A percentile compares a stretch with the other conserved stretches of the same genome.
Conservation (phyloP, 352 stramenopile species). For the Phytopythium sindhum region DNA sequence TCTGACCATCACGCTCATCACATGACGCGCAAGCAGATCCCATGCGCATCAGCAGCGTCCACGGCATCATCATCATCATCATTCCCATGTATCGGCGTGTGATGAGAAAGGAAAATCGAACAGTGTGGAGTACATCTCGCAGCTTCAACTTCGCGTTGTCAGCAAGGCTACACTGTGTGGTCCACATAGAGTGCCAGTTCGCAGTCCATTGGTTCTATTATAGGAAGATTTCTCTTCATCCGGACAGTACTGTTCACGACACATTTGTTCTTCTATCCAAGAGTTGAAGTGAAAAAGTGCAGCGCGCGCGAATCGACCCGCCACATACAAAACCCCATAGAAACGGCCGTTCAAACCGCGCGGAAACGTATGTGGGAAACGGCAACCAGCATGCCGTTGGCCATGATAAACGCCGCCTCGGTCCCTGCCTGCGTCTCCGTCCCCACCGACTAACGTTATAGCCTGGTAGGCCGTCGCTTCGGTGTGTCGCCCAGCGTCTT, state of each 20-base stretch:
- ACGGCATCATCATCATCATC: not conserved
- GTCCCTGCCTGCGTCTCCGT: not conserved
- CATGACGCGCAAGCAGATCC: not conserved
- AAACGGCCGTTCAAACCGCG: not conserved
- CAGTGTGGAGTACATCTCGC: not conserved
- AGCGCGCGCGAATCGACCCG: constrained; percentile 7
- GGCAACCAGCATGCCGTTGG: not conserved
- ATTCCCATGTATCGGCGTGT: too few species aligned
- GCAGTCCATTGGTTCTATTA: constrained; percentile 15
- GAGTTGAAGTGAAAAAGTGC: constrained; percentile 16
- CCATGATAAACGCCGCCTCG: not conserved
- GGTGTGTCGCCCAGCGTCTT: not conserved
- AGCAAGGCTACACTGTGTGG: not conserved
- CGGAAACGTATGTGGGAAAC: not conserved
- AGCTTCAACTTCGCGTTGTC: constrained; percentile 1
- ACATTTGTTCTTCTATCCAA: constrained; percentile 2
- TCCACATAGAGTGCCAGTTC: not conserved
- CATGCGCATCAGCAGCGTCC: not conserved
- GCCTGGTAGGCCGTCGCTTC: not conserved
- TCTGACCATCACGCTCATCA: not conserved
- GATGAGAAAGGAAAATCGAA: not conserved
- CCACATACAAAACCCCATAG: not conserved
- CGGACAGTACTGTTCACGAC: constrained; percentile 9
- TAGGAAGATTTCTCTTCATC: constrained; percentile 9
- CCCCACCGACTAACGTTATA: not conserved